Conservation (phyloP, 257 asterid species). For the Echium plantagineum region DNA sequence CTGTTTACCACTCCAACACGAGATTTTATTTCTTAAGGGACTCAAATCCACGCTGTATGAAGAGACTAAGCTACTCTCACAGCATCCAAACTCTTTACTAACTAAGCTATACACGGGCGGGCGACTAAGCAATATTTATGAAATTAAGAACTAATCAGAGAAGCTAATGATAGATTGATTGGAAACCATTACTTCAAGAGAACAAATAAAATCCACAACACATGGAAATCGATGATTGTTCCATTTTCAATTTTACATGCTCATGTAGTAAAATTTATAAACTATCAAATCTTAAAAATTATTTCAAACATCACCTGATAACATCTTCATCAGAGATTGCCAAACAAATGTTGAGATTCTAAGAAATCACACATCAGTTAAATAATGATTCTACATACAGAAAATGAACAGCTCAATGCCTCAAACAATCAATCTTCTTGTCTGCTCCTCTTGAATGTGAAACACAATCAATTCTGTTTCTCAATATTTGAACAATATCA, state of each 20-base stretch:
- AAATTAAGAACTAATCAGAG: too few relatives aligned
- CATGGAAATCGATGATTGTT: neutral
- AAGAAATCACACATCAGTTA: too few relatives aligned
- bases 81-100: too few relatives aligned
- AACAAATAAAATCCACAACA: neutral
- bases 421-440: neutral
- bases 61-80: too few relatives aligned
- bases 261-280: neutral
- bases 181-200: too few relatives aligned
- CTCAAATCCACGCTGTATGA: too few relatives aligned
- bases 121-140: neutral
- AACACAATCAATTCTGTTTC: conserved; percentile 13
- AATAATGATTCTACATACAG: neutral
- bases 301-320: neutral
- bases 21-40: too few relatives aligned
- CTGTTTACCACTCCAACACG: too few relatives aligned
- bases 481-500: conserved; percentile 27
- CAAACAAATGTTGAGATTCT: too few relatives aligned
- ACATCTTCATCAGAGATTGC: neutral
- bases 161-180: neutral
- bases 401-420: neutral
- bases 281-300: neutral
- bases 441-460: conserved; percentile 3
- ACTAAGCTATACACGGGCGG: too few relatives aligned
- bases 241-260: neutral